Percentiles rank a stretch among this genome's conserved stretches.
Conservation (phyloP, 1,284 basidiomycete genomes). For the Rhodotorula sp. region DNA sequence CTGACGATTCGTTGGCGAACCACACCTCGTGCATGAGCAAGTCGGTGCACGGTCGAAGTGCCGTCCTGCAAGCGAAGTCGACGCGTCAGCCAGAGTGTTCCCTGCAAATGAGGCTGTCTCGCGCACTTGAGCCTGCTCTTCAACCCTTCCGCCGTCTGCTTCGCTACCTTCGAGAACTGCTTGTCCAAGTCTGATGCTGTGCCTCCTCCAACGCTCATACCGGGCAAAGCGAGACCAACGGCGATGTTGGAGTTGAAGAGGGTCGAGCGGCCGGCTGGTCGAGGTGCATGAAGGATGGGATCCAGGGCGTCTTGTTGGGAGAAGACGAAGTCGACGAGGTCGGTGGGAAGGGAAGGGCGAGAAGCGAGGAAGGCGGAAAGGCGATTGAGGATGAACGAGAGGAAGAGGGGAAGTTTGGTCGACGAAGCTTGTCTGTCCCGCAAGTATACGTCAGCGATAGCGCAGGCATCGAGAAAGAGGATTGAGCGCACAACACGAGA, state of each 20-base stretch:
- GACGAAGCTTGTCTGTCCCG: constrained; percentile 20
- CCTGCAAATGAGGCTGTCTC: too few species aligned
- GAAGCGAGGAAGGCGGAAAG: neutral
- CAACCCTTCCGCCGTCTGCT: constrained; percentile 18
- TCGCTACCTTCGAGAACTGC: constrained; percentile 21
- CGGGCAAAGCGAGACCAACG: neutral
- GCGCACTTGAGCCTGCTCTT: constrained; percentile 16
- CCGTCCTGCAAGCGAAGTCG: neutral
- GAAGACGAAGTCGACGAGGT: constrained; percentile 3
- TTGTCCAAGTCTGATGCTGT: constrained; percentile 7
- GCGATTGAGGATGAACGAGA: neutral
- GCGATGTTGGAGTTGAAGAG: constrained; percentile 33
- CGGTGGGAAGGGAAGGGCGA: neutral
- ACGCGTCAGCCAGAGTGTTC: neutral
- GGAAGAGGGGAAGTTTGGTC: constrained; percentile 22
- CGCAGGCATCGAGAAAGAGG: too few species aligned
- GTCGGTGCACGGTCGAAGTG: constrained; percentile 12
- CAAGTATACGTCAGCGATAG: neutral
- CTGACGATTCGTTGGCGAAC: constrained; percentile 21
- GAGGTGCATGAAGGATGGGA: constrained; percentile 8
- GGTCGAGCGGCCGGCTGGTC: constrained; percentile 5
- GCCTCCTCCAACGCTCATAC: neutral
- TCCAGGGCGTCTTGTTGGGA: constrained; percentile 1
- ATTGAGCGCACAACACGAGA: constrained; percentile 18
- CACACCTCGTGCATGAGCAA: constrained; percentile 31